phyloP scores from a whole-genome alignment of 1,284 basidiomycete genomes.

The Ceratorhiza oryzae-sativae region DNA sequence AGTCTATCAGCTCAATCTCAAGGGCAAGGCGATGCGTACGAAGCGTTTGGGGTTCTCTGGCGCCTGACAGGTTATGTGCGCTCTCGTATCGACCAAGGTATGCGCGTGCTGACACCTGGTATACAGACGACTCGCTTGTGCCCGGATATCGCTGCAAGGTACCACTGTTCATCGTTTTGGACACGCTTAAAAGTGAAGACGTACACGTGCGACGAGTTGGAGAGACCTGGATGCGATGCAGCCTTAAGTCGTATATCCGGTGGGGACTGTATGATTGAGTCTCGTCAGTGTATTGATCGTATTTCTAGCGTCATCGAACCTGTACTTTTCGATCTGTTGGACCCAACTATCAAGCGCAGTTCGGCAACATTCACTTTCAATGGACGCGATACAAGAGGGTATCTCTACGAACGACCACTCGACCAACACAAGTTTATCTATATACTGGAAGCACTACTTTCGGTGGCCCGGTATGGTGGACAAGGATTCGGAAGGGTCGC shows the following conservation, averaged over 20 bases:
- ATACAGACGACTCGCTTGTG: slow-evolving; percentile 76
- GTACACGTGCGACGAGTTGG: slow-evolving; percentile 76
- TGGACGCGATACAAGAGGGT: slow-evolving; percentile 70
- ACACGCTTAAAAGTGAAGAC: slow-evolving; percentile 79
- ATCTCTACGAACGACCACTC: slow-evolving; percentile 74
- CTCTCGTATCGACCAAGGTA: not conserved
- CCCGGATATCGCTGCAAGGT: slow-evolving; percentile 84
- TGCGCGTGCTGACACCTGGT: slow-evolving; percentile 9
- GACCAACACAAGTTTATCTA: slow-evolving; percentile 78
- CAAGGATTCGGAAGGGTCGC: slow-evolving; percentile 82
- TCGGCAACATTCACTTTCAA: slow-evolving; percentile 61
- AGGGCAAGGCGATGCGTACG: slow-evolving; percentile 62
- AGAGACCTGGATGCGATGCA: slow-evolving; percentile 96
- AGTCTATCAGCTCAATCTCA: slow-evolving; percentile 59
- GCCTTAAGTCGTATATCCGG: slow-evolving; percentile 89
- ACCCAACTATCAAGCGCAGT: slow-evolving; percentile 67
- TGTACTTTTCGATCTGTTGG: slow-evolving; percentile 78
- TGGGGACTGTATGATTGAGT: slow-evolving; percentile 50
- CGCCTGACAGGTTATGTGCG: slow-evolving; percentile 72
- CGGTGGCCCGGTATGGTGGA: slow-evolving; percentile 85
- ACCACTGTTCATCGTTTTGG: slow-evolving; percentile 87
- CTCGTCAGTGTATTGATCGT: not conserved
- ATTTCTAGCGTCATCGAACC: slow-evolving; percentile 80
- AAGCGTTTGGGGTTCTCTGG: slow-evolving; percentile 94
- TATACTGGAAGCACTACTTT: slow-evolving; percentile 76